Evolutionary conservation across 1,139 yeast genomes (phyloP), one percentile per base, ranked within the genome.

Genomic region (Nematodospora anomalae): DNA sequence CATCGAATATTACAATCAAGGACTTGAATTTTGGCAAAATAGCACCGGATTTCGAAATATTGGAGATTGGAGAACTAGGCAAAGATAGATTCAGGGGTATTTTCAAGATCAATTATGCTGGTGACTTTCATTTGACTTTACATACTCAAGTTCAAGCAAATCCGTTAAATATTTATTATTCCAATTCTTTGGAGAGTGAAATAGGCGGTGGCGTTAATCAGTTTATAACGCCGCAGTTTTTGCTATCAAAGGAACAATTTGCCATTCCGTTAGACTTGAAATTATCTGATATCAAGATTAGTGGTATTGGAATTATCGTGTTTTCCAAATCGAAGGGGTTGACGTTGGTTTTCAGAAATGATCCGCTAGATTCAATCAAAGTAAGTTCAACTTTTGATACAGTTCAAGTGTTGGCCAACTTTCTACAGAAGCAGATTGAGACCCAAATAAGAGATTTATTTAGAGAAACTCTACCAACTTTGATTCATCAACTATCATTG

Each of bases 91-190:
- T 87, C 53, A 68, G 95, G 40, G 96, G 96, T 1, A 87, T 87
- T 22, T 88, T 87, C 67, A 86, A 87, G 53, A 76, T 87, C 45
- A 80, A 79, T 47, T 87, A 88, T 55, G 68, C 72, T 35, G 96
- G 96, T 3, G 89, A 86, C 55, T 89, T 90, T 20, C 80, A 80
- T 38, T 76, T 87, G 38, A 84, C 94, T 1, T 68, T 87, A 38
- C 85, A 83, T 38, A 88, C 96, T 1, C 80, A 83, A 41, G 89
- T 88, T 8, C 89, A 86, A 58, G 95, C 95, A 1, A 87, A 87
- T 57, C 86, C 94, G 2, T 66, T 87, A 39, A 82, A 82, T 45
- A 86, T 85, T 29, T 81, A 83, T 53, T 67, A 76, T 37, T 71
- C 68, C 47, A 76, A 70, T 45, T 60, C 76, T 15, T 57, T 61